phyloP scores from a whole-genome alignment of 2,329 filamentous ascomycete species.

The Aspergillus persii region DNA sequence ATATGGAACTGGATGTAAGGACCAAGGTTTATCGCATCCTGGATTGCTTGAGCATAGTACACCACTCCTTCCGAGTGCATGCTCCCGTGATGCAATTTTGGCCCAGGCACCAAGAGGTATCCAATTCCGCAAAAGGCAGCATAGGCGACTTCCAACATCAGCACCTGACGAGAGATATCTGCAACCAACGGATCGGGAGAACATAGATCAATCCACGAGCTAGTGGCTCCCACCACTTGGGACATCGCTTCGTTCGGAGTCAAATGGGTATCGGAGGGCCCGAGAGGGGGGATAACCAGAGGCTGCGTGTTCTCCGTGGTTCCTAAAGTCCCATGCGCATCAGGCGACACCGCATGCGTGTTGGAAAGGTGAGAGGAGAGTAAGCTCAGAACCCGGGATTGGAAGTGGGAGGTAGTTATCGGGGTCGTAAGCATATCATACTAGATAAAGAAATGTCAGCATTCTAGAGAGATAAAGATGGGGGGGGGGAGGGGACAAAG shows the following conservation, averaged over 20 bases:
- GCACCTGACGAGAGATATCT: conserved; percentile 81
- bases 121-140: conserved; percentile 91
- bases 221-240: conserved; percentile 75
- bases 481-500: not conserved
- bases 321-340: conserved; percentile 38
- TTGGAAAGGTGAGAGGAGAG: conserved; percentile 52
- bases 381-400: conserved; percentile 55
- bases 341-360: conserved; percentile 35
- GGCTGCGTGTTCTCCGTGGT: conserved; percentile 42
- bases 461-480: not conserved
- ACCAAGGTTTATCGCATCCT: conserved; percentile 73
- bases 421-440: conserved; percentile 66
- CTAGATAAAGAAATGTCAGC: conserved; percentile 32
- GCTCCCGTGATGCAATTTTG: conserved; percentile 61
- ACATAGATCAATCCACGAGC: conserved; percentile 87
- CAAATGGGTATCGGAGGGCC: conserved; percentile 57
- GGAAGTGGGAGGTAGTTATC: conserved; percentile 61
- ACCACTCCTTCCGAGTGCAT: conserved; percentile 51
- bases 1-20: conserved; percentile 77
- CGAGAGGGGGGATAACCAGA: conserved; percentile 41
- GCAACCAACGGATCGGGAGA: conserved; percentile 79
- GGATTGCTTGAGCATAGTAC: conserved; percentile 80
- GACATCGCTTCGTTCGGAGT: conserved; percentile 78
- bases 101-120: conserved; percentile 79
- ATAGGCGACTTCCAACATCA: conserved; percentile 89